Conservation (phyloP, 2,329 filamentous ascomycete species). For the Neocatenulostroma microsporum region DNA sequence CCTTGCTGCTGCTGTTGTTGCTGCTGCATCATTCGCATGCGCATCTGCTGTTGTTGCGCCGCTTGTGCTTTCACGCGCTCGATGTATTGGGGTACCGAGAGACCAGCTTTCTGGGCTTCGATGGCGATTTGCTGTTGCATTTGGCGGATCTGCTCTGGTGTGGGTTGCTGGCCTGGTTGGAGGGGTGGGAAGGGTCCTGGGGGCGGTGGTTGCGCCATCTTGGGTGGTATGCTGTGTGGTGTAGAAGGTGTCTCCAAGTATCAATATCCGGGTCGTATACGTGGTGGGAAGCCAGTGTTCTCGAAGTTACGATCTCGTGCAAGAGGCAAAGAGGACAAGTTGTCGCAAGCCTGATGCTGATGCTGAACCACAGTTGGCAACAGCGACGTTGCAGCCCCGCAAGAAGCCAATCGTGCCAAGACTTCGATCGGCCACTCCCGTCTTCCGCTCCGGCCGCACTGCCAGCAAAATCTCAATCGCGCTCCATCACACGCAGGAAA, state of each 20-base stretch:
- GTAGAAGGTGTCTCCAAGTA: no score
- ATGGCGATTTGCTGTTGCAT: slow-evolving; percentile 77
- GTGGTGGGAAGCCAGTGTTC: no score
- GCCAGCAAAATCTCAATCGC: no score
- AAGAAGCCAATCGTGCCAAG: no score
- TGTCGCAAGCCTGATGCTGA: no score
- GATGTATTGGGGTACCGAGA: slow-evolving; percentile 79
- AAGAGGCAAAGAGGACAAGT: no score
- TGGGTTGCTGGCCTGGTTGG: slow-evolving; percentile 48
- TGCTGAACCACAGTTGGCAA: no score
- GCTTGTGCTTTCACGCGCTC: slow-evolving; percentile 47
- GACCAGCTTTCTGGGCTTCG: slow-evolving; percentile 75
- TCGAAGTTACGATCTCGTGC: no score
- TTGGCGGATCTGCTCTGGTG: slow-evolving; percentile 73
- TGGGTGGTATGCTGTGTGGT: no score
- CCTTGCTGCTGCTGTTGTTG: slow-evolving; percentile 30
- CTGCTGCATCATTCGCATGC: slow-evolving; percentile 25
- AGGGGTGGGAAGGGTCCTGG: slow-evolving; percentile 10
- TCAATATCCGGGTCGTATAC: no score
- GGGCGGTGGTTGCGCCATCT: slow-evolving; percentile 3
- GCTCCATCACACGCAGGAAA: no score
- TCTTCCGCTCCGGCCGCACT: slow-evolving; percentile 3
- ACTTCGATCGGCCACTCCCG: neutral
- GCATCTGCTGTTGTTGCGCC: slow-evolving; percentile 48
- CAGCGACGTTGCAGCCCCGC: no score